Evolutionary conservation across 2,329 filamentous ascomycete species (phyloP).

Genomic region (Beauveria caledonica): DNA sequence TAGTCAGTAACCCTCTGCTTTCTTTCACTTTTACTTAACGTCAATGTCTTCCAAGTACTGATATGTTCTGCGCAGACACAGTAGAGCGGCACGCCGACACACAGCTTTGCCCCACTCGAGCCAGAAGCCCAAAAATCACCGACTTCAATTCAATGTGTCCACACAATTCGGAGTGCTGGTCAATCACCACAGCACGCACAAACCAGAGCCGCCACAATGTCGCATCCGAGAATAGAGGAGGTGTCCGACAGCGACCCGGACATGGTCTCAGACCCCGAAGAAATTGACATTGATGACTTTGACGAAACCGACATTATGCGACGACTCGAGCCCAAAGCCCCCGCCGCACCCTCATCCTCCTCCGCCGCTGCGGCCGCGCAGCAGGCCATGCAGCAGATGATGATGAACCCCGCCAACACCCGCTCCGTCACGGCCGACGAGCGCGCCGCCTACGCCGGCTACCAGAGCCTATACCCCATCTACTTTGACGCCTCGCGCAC

Average conservation of each 20-base stretch:
- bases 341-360: slow-evolving; percentile 18
- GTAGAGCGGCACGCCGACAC: neutral
- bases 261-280: slow-evolving; percentile 67
- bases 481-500: slow-evolving; percentile 80
- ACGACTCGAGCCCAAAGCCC: slow-evolving; percentile 27
- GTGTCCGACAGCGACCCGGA: slow-evolving; percentile 72
- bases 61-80: neutral
- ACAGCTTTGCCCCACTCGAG: neutral
- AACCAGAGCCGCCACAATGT: slow-evolving; percentile 47
- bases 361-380: slow-evolving; percentile 19
- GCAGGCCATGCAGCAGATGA: slow-evolving; percentile 20
- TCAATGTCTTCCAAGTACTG: too few species aligned
- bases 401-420: slow-evolving; percentile 16
- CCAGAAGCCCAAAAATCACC: slow-evolving; percentile 7
- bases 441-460: slow-evolving; percentile 58
- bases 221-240: slow-evolving; percentile 85
- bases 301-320: slow-evolving; percentile 49
- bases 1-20: too few species aligned
- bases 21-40: too few species aligned
- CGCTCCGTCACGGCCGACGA: slow-evolving; percentile 32
- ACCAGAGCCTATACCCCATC: slow-evolving; percentile 85
- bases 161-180: neutral
- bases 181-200: neutral
- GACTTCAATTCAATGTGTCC: slow-evolving; percentile 4
- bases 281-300: slow-evolving; percentile 69